Conservation (phyloP, 2,329 filamentous ascomycete species). For the Botryotinia globosa region DNA sequence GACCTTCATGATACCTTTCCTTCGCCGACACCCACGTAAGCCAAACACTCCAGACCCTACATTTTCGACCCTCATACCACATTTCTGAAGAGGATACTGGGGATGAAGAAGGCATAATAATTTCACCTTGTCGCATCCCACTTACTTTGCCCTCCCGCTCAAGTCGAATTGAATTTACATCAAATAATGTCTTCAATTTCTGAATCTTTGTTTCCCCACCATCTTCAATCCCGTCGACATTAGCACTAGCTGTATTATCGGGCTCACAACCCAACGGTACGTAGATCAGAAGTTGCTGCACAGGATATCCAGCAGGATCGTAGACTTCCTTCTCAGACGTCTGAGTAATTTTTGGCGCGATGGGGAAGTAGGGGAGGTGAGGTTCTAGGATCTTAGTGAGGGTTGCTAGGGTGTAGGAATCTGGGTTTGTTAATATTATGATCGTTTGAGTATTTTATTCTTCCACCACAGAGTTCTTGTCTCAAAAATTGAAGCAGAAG, state of each 20-base stretch:
- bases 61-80: not conserved
- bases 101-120: not conserved
- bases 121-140: not conserved
- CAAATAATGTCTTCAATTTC: not conserved
- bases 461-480: rapidly evolving
- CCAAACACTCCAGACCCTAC: not conserved
- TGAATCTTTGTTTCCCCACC: not conserved
- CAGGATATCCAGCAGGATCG: not conserved
- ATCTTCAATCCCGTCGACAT: not conserved
- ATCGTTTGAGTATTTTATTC: not conserved
- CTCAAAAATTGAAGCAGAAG: rapidly evolving
- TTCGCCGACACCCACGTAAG: not conserved
- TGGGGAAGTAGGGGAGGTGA: not conserved
- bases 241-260: not conserved
- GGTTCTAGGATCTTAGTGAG: not conserved
- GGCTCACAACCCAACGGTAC: not conserved
- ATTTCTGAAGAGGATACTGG: not conserved
- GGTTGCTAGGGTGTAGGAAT: not conserved
- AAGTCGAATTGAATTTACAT: not conserved
- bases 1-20: not conserved
- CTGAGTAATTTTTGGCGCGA: not conserved
- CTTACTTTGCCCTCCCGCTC: not conserved
- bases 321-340: not conserved
- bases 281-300: conserved; percentile 1
- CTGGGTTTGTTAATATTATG: not conserved